Percentiles rank a stretch among this genome's conserved stretches.
Evolutionary conservation across 805 yeast genomes (phyloP).

Genomic region (Metschnikowia lunata): DNA sequence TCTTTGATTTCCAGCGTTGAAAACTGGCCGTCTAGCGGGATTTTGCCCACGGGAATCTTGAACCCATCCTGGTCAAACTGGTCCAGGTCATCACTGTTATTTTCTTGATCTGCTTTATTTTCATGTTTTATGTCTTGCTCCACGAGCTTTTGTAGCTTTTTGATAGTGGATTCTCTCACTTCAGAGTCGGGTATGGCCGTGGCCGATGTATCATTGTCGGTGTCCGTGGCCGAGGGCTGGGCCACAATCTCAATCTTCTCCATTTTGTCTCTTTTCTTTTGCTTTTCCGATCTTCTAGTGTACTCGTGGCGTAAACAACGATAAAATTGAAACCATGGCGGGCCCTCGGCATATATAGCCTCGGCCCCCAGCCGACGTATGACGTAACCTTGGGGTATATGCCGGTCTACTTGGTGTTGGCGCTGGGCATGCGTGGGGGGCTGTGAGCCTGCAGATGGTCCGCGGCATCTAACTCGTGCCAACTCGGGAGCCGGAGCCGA

Average conservation of each 20-base stretch:
- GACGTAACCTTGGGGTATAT: too few species aligned
- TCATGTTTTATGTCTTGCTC: conserved; percentile 16
- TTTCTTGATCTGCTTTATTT: background rate
- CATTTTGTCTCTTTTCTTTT: background rate
- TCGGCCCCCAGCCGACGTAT: too few species aligned
- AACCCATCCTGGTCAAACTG: conserved; percentile 33
- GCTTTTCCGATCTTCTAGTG: too few species aligned
- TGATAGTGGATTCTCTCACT: conserved; percentile 16
- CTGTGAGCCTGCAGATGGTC: too few species aligned
- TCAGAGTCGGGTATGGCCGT: background rate
- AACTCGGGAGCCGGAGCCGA: too few species aligned
- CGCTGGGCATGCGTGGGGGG: too few species aligned
- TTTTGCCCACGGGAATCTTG: conserved; percentile 33
- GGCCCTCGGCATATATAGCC: too few species aligned
- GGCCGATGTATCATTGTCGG: background rate
- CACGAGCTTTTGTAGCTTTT: conserved; percentile 26
- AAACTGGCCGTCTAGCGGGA: conserved; percentile 40
- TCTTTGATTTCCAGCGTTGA: conserved; percentile 30
- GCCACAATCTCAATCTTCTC: conserved; percentile 25
- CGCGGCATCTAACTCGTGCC: too few species aligned
- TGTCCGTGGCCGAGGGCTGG: conserved; percentile 18
- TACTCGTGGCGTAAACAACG: too few species aligned
- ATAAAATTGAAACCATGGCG: too few species aligned
- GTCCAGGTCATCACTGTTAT: background rate
- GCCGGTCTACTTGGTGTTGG: too few species aligned